A percentile compares a stretch with the other conserved stretches of the same genome.
Conservation (phyloP, 768 basidiomycete species). For the Lactarius vividus region DNA sequence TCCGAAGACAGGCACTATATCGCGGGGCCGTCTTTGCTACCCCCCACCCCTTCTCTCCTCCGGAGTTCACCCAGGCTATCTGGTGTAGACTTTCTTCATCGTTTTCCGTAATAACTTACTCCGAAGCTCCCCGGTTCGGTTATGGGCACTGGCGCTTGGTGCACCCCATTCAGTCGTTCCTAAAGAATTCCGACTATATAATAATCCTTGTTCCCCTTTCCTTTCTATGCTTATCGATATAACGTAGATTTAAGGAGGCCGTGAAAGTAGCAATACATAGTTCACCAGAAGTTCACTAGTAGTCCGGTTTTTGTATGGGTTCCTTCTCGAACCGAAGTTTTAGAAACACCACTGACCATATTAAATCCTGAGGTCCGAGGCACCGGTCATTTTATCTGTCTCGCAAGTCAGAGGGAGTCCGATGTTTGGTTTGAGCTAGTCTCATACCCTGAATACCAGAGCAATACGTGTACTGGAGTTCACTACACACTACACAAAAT, state of each 20-base stretch:
- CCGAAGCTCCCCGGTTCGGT: not conserved
- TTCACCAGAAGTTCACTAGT: not conserved
- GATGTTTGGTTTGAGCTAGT: slow-evolving; percentile 40
- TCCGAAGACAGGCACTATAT: no score
- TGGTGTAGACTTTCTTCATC: not conserved
- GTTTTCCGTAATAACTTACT: not conserved
- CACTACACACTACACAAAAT: not conserved
- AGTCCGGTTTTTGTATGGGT: not conserved
- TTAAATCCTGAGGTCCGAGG: not conserved
- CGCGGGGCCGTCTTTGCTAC: not conserved
- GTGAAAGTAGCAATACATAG: no score
- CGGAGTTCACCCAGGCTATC: not conserved
- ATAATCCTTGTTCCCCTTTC: not conserved
- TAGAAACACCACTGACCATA: not conserved
- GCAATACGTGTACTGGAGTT: not conserved
- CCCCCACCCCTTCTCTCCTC: not conserved
- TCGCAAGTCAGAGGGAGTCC: not conserved
- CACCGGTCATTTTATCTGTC: not conserved
- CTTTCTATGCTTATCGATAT: not conserved
- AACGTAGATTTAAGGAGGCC: not conserved
- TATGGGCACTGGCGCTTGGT: not conserved
- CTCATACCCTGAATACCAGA: slow-evolving; percentile 41
- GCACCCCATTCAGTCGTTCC: not conserved
- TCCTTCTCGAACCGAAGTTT: not conserved
- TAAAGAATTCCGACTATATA: not conserved